Percentiles rank a stretch among this genome's conserved stretches.
Conservation (phyloP, 192 early-diverging fungal genomes). For the Coemansia sp. region DNA sequence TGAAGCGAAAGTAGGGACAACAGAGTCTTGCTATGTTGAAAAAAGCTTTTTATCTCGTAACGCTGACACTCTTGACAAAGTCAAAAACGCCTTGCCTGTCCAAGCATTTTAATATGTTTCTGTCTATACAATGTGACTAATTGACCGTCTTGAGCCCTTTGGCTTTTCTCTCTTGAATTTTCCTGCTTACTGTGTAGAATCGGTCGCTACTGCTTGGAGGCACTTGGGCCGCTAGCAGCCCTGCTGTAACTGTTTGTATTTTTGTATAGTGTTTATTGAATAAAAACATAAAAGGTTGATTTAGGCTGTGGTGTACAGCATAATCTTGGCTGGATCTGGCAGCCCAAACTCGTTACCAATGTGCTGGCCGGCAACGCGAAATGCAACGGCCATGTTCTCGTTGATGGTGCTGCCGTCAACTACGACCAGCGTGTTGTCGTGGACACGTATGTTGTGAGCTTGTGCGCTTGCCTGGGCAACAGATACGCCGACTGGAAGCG, state of each 20-base stretch:
- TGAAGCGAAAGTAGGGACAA: constrained; percentile 50
- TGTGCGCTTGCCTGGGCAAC: neutral
- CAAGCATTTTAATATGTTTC: too few relatives aligned
- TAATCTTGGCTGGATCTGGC: constrained; percentile 6
- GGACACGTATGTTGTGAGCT: neutral
- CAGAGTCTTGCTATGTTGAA: constrained; percentile 25
- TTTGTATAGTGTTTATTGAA: neutral
- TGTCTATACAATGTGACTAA: too few relatives aligned
- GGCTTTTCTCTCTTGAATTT: too few relatives aligned
- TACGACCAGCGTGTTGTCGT: constrained; percentile 5
- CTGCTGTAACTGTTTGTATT: neutral
- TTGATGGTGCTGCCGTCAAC: neutral
- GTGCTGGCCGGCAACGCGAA: neutral
- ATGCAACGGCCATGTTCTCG: neutral
- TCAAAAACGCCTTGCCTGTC: neutral
- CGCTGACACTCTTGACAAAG: constrained; percentile 21
- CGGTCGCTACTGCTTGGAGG: too few relatives aligned
- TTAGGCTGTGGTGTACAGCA: neutral
- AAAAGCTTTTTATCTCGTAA: constrained; percentile 36
- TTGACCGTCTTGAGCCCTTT: too few relatives aligned
- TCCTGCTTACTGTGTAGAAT: too few relatives aligned
- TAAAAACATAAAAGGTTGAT: neutral
- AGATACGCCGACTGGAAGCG: neutral
- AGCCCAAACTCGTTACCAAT: constrained; percentile 3
- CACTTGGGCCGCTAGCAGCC: neutral